A percentile compares a stretch with the other conserved stretches of the same genome.
Evolutionary conservation across 495 filamentous ascomycete genomes (phyloP).

Genomic region (Massariosphaeria phaeospora): DNA sequence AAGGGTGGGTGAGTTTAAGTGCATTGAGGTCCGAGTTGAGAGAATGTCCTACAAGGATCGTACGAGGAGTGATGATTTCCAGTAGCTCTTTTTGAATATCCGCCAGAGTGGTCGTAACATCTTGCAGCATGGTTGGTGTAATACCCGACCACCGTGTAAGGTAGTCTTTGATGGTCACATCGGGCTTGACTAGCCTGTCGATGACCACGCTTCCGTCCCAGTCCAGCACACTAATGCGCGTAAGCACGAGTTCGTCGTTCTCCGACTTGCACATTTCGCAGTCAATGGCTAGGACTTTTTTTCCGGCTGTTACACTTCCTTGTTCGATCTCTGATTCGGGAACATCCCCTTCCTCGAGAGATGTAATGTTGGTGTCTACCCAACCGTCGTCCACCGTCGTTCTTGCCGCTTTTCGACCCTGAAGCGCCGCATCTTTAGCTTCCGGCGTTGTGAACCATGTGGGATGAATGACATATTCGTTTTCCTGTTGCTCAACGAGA

Average conservation of each 20-base stretch:
- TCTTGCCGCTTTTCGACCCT: slow-evolving; percentile 44
- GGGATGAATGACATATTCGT: slow-evolving; percentile 77
- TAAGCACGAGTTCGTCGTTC: slow-evolving; percentile 68
- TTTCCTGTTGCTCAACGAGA: slow-evolving; percentile 68
- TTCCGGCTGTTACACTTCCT: slow-evolving; percentile 78
- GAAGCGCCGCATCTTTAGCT: slow-evolving; percentile 46
- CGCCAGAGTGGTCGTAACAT: slow-evolving; percentile 72
- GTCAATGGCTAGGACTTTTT: slow-evolving; percentile 77
- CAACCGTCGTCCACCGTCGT: slow-evolving; percentile 62
- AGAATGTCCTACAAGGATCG: slow-evolving; percentile 86
- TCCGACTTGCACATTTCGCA: slow-evolving; percentile 95
- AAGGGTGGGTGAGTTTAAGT: slow-evolving; percentile 80
- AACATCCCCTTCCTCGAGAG: slow-evolving; percentile 59
- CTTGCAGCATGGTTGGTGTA: slow-evolving; percentile 71
- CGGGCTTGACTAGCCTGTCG: slow-evolving; percentile 88
- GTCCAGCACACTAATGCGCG: slow-evolving; percentile 74
- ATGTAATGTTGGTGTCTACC: slow-evolving; percentile 70
- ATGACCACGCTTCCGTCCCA: slow-evolving; percentile 82
- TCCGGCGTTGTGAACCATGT: slow-evolving; percentile 49
- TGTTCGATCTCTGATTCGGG: slow-evolving; percentile 66
- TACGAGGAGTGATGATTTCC: slow-evolving; percentile 62
- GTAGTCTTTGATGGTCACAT: slow-evolving; percentile 79
- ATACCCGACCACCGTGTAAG: slow-evolving; percentile 82
- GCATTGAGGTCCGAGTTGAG: slow-evolving; percentile 84
- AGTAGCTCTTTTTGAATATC: slow-evolving; percentile 80